Percentiles rank a stretch among this genome's conserved stretches.
Evolutionary conservation across 2,329 filamentous ascomycete species (phyloP).

Genomic region (Ascochyta pisi): DNA sequence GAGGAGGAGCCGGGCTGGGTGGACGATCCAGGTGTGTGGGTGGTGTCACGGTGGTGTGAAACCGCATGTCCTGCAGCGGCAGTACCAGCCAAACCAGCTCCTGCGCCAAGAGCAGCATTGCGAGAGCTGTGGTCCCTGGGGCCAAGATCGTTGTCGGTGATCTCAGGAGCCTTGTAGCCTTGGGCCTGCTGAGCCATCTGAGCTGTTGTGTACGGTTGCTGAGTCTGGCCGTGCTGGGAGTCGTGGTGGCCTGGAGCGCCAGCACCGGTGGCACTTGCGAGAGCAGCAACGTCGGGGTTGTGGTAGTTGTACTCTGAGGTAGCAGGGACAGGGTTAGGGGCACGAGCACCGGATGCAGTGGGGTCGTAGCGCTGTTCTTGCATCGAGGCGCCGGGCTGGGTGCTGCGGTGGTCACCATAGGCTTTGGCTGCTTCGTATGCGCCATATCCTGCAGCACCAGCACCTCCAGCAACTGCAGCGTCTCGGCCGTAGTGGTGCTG

Average conservation of each 20-base stretch:
- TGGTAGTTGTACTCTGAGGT: constrained; percentile 29
- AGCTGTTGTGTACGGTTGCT: constrained; percentile 11
- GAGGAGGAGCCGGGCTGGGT: constrained; percentile 12
- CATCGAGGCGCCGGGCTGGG: constrained; percentile 39
- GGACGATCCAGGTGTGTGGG: neutral
- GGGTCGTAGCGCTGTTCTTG: constrained; percentile 43
- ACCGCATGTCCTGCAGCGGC: constrained; percentile 10
- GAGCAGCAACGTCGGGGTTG: constrained; percentile 13
- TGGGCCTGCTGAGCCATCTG: constrained; percentile 11
- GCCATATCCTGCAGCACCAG: constrained; percentile 41
- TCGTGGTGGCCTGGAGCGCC: neutral
- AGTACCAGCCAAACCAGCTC: constrained; percentile 21
- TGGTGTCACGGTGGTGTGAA: constrained; percentile 7
- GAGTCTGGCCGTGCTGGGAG: neutral
- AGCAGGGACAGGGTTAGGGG: constrained; percentile 26
- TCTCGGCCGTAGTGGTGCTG: constrained; percentile 36
- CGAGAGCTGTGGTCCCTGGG: constrained; percentile 24
- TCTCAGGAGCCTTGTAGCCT: constrained; percentile 8
- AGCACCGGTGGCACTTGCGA: constrained; percentile 6
- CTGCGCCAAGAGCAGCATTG: constrained; percentile 32
- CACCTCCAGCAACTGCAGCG: constrained; percentile 39
- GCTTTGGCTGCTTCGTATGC: constrained; percentile 42
- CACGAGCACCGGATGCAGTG: constrained; percentile 28
- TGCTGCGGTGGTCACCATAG: constrained; percentile 40
- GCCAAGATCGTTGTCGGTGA: constrained; percentile 7